Base-by-base conservation (phyloP, 75 land plant species). In the Cunninghamia lanceolata region DNA sequence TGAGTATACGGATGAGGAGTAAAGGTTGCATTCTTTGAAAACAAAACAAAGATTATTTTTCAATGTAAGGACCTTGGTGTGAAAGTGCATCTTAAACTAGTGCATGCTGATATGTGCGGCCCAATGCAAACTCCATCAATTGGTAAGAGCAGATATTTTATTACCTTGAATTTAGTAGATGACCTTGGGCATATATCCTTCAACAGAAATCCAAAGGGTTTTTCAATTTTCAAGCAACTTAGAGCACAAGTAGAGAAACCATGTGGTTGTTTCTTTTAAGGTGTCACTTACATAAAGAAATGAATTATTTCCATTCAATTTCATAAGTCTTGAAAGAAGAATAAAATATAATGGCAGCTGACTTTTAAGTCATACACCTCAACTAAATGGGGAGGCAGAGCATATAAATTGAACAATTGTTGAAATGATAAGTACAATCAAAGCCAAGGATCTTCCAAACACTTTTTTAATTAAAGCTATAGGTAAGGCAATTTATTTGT, bases 61-160 rank as follows among this genome's bases (percentile, higher is more conserved):
- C 77, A 1, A 42, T 82, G 38, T 85, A 82, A 84, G 46, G 84
- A 25, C 45, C 88, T 19, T 50, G 59, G 63, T 81, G 81, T 46
- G 0, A 10, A 19, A 38, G 30, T 21, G 21, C 36, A 25, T 4
- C 47, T 87, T 6, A 66, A 87, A 35, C 50, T 87, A 25, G 74
- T 87, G 8, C 53, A 78, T 82, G 53, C 86, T 19, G 86, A 89
- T 25, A 28, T 84, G 16, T 84, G 90, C 79, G 88, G 88, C 5
- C 83, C 83, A 25, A 83, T 82, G 76, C 52, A 75, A 25, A 85
- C 86, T 70, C 40, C 25, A 15, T 84, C 88, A 28, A 25, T 85
- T 36, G 71, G 40, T 25, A 52, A 63, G 39, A 80, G 68, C 50
- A 32, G 53, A 28, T 88, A 86, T 79, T 88, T 90, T 40, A 34